phyloP scores from a whole-genome alignment of 2,329 filamentous ascomycete species.

The Acephala macrosclerotiorum region DNA sequence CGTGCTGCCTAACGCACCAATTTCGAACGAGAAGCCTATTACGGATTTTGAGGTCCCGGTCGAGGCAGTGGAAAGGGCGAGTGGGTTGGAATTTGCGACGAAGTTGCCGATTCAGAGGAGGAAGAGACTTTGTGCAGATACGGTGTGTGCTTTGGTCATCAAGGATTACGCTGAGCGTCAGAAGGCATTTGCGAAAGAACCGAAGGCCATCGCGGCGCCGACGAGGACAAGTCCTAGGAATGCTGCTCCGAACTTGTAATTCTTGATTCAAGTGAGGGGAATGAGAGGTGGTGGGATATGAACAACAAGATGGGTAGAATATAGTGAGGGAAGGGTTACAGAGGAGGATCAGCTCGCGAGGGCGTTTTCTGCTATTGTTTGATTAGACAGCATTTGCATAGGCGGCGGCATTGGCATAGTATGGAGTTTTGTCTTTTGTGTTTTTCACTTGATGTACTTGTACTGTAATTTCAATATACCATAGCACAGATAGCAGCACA shows the following conservation, averaged over 20 bases:
- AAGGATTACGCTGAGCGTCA: slow-evolving; percentile 75
- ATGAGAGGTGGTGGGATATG: too few species aligned
- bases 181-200: slow-evolving; percentile 57
- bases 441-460: slow-evolving; percentile 14
- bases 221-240: slow-evolving; percentile 42
- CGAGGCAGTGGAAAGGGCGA: slow-evolving; percentile 90
- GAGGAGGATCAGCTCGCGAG: slow-evolving; percentile 29
- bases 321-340: slow-evolving; percentile 1
- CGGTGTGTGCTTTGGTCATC: slow-evolving; percentile 83
- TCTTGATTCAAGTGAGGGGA: neutral
- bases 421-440: slow-evolving; percentile 22
- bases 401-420: slow-evolving; percentile 26
- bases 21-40: slow-evolving; percentile 86
- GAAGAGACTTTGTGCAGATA: slow-evolving; percentile 84
- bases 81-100: slow-evolving; percentile 87
- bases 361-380: slow-evolving; percentile 11
- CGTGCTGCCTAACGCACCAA: slow-evolving; percentile 89
- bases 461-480: slow-evolving; percentile 13
- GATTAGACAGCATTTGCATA: slow-evolving; percentile 8
- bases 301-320: neutral
- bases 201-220: slow-evolving; percentile 28
- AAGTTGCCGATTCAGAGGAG: slow-evolving; percentile 78
- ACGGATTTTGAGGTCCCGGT: slow-evolving; percentile 94
- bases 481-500: slow-evolving; percentile 12
- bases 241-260: slow-evolving; percentile 10